Evolutionary conservation across 768 basidiomycete genomes (phyloP), one percentile per base, ranked within the genome.

Genomic region (Cystofilobasidium macerans): DNA sequence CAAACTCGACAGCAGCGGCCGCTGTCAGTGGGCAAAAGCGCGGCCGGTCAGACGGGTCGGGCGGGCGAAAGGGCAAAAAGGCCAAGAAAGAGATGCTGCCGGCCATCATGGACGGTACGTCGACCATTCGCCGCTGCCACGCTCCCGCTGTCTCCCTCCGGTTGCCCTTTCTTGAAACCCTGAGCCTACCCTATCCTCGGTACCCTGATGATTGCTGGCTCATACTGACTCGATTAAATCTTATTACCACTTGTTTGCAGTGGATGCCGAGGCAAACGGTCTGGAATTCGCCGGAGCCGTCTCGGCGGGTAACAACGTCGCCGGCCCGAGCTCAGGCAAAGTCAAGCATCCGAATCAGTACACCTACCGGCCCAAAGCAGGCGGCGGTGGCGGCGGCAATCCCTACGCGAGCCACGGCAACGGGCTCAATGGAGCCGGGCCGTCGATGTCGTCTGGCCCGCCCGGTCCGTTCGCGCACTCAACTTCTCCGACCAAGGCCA

Each of bases 311-410:
- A n/a, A n/a, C n/a, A n/a, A n/a, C n/a, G n/a, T n/a, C n/a, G n/a
- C n/a, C n/a, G n/a, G n/a, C n/a, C n/a, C n/a, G n/a, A n/a, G n/a
- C n/a, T n/a, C n/a, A n/a, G n/a, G n/a, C 45, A 62, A 62, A 65
- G 69, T 69, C 59, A 80, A 80, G 71, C 81, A 80, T 71, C 78
- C 79, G 32, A 78, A 81, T 72, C 78, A 81, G 71, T 79, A 82
- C 75, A 80, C 79, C 20, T 80, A 78, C 73, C 76, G 77, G n/a
- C 74, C 75, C 0, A 77, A 77, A 64, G 38, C 28, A n/a, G 16
- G 13, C 42, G 42, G 42, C 42, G 14, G 42, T 20, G 42, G 12
- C 42, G 14, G 42, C 42, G 71, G 14, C 72, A n/a, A n/a, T n/a
- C n/a, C n/a, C n/a, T n/a, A n/a, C n/a, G n/a, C n/a, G n/a, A n/a